These are phyloP conservation scores for Ceratocystis smalleyi DNA, from an alignment of 2,329 filamentous ascomycete species.

Conservation along the genomic window DNA sequence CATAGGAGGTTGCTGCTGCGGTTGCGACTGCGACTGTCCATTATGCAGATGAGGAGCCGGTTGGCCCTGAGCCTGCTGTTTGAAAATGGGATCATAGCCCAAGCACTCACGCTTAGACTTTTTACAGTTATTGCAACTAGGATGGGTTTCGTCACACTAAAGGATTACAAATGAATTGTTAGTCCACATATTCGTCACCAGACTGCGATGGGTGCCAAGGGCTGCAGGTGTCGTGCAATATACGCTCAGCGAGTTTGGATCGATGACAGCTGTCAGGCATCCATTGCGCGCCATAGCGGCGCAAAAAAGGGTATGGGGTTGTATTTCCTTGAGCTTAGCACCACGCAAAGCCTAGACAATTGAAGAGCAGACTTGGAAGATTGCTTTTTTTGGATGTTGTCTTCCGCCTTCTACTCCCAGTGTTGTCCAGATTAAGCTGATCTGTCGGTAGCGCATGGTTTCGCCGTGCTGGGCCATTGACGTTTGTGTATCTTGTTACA, in stretches of 20 bases:
- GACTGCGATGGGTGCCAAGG: background rate
- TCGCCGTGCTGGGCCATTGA: background rate
- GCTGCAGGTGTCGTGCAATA: constrained; percentile 10
- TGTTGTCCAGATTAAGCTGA: background rate
- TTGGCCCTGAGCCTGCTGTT: constrained; percentile 40
- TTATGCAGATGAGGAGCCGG: constrained; percentile 12
- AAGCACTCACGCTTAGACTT: constrained; percentile 79
- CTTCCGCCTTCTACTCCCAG: background rate
- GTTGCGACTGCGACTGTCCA: constrained; percentile 5
- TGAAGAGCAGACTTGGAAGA: background rate
- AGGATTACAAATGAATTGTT: constrained; percentile 18
- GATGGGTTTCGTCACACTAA: constrained; percentile 92
- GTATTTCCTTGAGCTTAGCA: background rate
- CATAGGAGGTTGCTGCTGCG: constrained; percentile 5
- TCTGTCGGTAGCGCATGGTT: background rate
- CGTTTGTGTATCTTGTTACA: background rate
- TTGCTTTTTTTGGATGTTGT: background rate
- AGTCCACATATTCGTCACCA: constrained; percentile 17
- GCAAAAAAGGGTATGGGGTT: background rate
- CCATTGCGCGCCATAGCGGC: background rate
- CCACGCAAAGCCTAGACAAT: background rate
- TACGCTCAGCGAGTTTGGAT: background rate
- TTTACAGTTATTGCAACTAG: constrained; percentile 77
- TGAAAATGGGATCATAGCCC: constrained; percentile 79
- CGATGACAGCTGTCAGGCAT: constrained; percentile 7